These are phyloP conservation scores for Metschnikowia henanensis DNA, from an alignment of 805 yeast genomes.

Conservation along the genomic window DNA sequence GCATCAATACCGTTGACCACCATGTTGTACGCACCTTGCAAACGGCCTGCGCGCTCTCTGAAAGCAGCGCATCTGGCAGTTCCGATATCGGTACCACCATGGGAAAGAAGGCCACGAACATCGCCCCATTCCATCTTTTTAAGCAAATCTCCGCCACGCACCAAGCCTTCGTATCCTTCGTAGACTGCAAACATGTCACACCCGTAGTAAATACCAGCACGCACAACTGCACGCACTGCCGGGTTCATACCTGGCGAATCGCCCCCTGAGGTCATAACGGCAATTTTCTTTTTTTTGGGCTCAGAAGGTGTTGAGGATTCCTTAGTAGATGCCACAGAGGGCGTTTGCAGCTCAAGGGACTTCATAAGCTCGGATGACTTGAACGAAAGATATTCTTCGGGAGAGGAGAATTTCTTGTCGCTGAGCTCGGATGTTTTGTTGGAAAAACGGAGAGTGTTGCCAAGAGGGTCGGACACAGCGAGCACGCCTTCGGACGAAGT, in stretches of 20 bases:
- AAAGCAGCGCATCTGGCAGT: constrained; percentile 74
- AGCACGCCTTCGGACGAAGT: constrained; percentile 12
- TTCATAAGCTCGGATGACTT: constrained; percentile 25
- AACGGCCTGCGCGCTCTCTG: constrained; percentile 64
- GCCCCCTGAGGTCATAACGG: constrained; percentile 81
- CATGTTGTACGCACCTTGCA: constrained; percentile 63
- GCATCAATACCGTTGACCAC: constrained; percentile 75
- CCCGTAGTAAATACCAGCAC: constrained; percentile 63
- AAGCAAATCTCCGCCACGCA: constrained; percentile 58
- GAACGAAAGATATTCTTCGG: constrained; percentile 30
- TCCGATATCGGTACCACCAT: constrained; percentile 79
- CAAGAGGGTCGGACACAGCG: constrained; percentile 32
- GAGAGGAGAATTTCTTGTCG: constrained; percentile 19
- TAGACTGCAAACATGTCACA: constrained; percentile 67
- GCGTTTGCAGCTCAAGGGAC: constrained; percentile 6
- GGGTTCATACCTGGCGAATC: constrained; percentile 85
- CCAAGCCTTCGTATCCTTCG: constrained; percentile 77
- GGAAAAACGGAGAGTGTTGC: constrained; percentile 31
- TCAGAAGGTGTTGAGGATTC: constrained; percentile 1
- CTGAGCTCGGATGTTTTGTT: constrained; percentile 23
- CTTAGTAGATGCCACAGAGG: neutral
- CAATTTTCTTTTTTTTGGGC: constrained; percentile 47
- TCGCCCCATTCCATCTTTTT: constrained; percentile 70
- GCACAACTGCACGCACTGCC: constrained; percentile 68
- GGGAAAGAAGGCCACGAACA: constrained; percentile 67